Evolutionary conservation across 306 rosid species (phyloP).

Genomic region (Quercus suber): DNA sequence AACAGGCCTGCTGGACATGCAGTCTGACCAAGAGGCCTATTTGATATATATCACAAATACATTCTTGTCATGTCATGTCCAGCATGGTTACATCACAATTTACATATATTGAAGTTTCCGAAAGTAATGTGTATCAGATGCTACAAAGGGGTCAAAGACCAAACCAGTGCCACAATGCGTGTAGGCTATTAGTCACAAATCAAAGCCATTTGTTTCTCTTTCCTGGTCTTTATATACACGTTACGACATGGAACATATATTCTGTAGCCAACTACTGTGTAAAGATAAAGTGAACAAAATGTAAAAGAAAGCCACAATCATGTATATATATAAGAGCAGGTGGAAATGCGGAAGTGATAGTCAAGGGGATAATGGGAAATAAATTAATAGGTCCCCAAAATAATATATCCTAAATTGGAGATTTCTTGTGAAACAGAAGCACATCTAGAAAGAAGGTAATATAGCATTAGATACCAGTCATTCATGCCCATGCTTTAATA

Average conservation of each 20-base stretch:
- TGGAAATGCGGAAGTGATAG: not conserved
- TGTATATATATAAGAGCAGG: not conserved
- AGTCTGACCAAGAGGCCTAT: too few species aligned
- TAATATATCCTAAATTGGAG: not conserved
- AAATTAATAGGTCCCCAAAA: not conserved
- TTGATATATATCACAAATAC: too few species aligned
- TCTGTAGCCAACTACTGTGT: not conserved
- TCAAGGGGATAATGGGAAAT: not conserved
- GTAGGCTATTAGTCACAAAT: too few species aligned
- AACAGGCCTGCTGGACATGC: too few species aligned
- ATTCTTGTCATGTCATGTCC: too few species aligned
- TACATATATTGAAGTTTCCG: too few species aligned
- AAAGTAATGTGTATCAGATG: too few species aligned
- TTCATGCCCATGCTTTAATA: not conserved
- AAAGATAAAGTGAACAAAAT: not conserved
- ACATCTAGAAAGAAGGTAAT: not conserved
- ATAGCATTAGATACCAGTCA: not conserved
- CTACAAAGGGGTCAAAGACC: too few species aligned
- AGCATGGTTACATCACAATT: too few species aligned
- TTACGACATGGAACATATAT: not conserved
- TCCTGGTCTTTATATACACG: not conserved
- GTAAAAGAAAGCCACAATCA: not conserved
- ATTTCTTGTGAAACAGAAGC: not conserved
- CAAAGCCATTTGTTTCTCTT: not conserved
- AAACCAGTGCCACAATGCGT: too few species aligned